phyloP scores from a whole-genome alignment of 331 rosid species.

The Acacia pycnantha region DNA sequence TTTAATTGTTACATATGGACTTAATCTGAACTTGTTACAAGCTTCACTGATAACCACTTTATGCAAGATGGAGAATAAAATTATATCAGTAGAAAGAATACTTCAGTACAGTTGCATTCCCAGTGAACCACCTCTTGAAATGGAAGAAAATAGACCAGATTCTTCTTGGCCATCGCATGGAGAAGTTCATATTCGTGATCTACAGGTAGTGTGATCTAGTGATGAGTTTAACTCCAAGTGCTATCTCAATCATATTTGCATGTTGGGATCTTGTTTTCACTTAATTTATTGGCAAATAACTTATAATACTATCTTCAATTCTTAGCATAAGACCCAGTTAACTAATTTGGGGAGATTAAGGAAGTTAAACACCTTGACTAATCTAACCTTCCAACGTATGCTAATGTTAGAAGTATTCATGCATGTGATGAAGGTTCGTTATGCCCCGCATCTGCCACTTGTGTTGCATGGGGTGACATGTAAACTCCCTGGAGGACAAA shows the following conservation, averaged over 20 bases:
- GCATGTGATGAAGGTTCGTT: background rate
- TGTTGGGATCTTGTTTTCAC: background rate
- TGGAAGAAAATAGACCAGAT: conserved; percentile 45
- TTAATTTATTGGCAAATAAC: background rate
- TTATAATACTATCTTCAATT: background rate
- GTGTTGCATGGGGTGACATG: conserved; percentile 70
- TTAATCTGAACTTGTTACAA: conserved; percentile 49
- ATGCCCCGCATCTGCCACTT: conserved; percentile 61
- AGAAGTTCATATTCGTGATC: conserved; percentile 10
- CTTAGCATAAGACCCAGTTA: too few species aligned
- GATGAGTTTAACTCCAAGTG: background rate
- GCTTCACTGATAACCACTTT: conserved; percentile 38
- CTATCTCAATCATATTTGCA: background rate
- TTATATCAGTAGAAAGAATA: conserved; percentile 53
- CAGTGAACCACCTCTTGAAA: conserved; percentile 56
- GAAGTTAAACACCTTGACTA: background rate
- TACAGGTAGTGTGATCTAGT: conserved; percentile 36
- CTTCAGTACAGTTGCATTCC: conserved; percentile 45
- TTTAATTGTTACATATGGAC: conserved; percentile 62
- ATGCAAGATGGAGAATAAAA: conserved; percentile 40
- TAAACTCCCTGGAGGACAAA: conserved; percentile 58
- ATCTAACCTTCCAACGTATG: background rate
- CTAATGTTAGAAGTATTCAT: conserved; percentile 32
- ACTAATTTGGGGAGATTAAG: too few species aligned
- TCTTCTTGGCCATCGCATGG: conserved; percentile 50